Conservation (phyloP, 306 rosid species). For the Malus asiatica region DNA sequence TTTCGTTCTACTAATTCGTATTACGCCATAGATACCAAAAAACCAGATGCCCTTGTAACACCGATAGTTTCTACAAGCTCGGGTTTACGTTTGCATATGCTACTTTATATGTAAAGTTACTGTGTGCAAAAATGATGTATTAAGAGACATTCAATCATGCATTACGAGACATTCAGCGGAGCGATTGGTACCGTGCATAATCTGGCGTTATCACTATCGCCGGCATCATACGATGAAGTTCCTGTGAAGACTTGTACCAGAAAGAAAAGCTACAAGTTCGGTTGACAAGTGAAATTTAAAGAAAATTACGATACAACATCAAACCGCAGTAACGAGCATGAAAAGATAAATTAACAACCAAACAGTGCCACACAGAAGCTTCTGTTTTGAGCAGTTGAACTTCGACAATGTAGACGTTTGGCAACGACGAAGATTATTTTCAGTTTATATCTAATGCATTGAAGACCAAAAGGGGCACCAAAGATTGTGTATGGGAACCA, state of each 20-base stretch:
- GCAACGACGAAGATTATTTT: conserved; percentile 7
- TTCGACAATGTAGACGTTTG: not conserved
- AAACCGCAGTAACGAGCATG: not conserved
- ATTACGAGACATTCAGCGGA: not conserved
- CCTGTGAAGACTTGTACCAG: not conserved
- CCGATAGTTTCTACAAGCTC: conserved; percentile 9
- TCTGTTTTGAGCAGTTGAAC: conserved; percentile 9
- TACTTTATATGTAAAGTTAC: not conserved
- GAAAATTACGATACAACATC: not conserved
- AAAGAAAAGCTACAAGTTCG: not conserved
- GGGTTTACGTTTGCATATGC: not conserved
- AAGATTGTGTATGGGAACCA: conserved; percentile 24
- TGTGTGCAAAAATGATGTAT: not conserved
- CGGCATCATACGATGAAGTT: not conserved
- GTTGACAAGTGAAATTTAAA: not conserved
- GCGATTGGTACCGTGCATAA: not conserved
- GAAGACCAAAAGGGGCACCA: conserved; percentile 27
- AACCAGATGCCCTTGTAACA: not conserved
- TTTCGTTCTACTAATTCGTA: not conserved
- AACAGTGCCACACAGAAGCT: not conserved
- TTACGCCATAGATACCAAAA: not conserved
- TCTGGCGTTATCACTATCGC: not conserved
- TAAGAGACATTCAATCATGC: not conserved
- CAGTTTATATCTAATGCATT: conserved; percentile 22
- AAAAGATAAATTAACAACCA: not conserved